Evolutionary conservation across 2,329 filamentous ascomycete genomes (phyloP), one percentile per base, ranked within the genome.

Genomic region (Lecanicillium sp.): DNA sequence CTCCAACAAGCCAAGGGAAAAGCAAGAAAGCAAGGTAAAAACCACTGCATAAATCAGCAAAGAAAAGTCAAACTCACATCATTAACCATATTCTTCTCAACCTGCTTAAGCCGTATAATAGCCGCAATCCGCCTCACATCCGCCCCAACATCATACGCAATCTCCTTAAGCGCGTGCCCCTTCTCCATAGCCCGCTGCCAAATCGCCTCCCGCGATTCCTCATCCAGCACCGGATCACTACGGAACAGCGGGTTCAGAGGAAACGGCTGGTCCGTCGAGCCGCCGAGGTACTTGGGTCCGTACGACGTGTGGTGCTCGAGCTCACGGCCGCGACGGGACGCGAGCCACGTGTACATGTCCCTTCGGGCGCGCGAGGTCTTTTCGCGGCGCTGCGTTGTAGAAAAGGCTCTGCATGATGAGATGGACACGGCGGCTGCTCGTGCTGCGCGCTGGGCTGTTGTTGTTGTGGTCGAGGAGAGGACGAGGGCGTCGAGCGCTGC

Each of bases 71-170:
- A 37, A 57, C 85, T 72, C 73, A 95, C 89, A 70, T 89, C 71
- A 51, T 68, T 59, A 45, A 73, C 58, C 85, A 82, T 88, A 48
- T 81, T 69, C 65, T 83, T 87, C 66, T 95, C 87, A 48, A 95
- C 70, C 59, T 87, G 79, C 66, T 90, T 90, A 52, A 95, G 67
- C 51, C 89, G 71, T 43, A 94, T 83, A 15, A 94, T 84, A 16
- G 89, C 89, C 19, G 80, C 88, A 14, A 95, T 83, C 51, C 89
- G 75, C 53, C 85, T 77, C 61, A 94, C 82, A 53, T 92, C 87
- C 17, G 95, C 76, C 19, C 80, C 77, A 50, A 85, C 73, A 52
- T 86, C 75, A 2, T 83, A 82, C 54, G 85, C 89, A 15, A 94
- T 84, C 31, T 74, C 74, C 52, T 86, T 81, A 45, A 95, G 68